These are phyloP conservation scores for Musa beccarii DNA, from an alignment of 176 grass and related monocot species.

Conservation along the genomic window DNA sequence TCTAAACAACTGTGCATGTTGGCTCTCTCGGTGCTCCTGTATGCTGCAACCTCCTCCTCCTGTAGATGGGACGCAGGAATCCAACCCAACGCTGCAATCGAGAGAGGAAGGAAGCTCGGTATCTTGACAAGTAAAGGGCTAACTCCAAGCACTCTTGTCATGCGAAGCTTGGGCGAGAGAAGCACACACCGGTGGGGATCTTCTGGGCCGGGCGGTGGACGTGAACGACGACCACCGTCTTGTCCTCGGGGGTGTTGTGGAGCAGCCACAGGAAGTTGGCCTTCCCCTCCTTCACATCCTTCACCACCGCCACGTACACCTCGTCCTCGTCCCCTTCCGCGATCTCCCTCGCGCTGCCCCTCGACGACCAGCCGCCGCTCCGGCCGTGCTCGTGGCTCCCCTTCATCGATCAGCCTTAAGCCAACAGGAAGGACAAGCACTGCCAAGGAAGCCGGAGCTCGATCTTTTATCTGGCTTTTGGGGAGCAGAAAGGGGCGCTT, in stretches of 20 bases:
- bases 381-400: too few species aligned
- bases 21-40: constrained; percentile 34
- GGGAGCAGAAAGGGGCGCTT: too few species aligned
- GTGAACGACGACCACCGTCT: constrained; percentile 36
- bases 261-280: constrained; percentile 44
- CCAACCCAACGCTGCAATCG: constrained; percentile 30
- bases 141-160: background rate
- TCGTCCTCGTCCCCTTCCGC: constrained; percentile 6
- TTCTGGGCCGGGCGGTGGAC: constrained; percentile 44
- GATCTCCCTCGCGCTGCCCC: too few species aligned
- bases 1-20: constrained; percentile 38
- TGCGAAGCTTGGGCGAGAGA: background rate
- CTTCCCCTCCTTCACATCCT: constrained; percentile 43
- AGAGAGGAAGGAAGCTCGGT: background rate
- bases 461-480: too few species aligned
- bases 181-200: constrained; percentile 39
- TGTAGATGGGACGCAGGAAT: constrained; percentile 36
- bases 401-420: too few species aligned
- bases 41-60: constrained; percentile 47
- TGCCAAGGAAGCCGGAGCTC: too few species aligned
- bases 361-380: too few species aligned
- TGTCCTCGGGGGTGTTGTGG: constrained; percentile 16
- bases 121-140: background rate
- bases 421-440: too few species aligned
- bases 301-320: constrained; percentile 55